Percentiles rank a stretch among this genome's conserved stretches.
Evolutionary conservation across 2,329 filamentous ascomycete species (phyloP).

Genomic region (Zarea fungicola): DNA sequence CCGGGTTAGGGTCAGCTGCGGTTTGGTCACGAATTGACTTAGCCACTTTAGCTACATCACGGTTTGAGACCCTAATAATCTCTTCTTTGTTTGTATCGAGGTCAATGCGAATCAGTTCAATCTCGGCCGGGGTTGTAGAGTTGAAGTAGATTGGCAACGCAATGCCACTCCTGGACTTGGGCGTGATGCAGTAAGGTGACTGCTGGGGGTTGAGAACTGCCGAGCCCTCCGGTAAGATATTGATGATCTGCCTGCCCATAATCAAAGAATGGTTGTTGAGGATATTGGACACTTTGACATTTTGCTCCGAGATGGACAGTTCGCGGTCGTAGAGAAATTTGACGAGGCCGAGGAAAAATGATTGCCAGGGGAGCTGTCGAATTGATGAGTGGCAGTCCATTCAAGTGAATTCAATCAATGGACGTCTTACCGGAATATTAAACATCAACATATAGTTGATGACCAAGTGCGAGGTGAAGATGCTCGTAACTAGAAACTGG

Average conservation of each 20-base stretch:
- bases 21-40: slow-evolving; percentile 62
- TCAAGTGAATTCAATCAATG: too few species aligned
- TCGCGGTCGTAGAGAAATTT: slow-evolving; percentile 90
- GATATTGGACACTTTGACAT: slow-evolving; percentile 81
- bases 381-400: too few species aligned
- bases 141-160: slow-evolving; percentile 87
- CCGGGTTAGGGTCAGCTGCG: slow-evolving; percentile 53
- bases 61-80: slow-evolving; percentile 66
- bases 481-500: slow-evolving; percentile 62
- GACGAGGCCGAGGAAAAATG: slow-evolving; percentile 66
- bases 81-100: slow-evolving; percentile 76
- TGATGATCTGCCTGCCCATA: slow-evolving; percentile 92
- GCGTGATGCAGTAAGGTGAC: slow-evolving; percentile 74
- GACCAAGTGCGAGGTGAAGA: slow-evolving; percentile 67
- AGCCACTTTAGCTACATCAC: slow-evolving; percentile 69
- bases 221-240: slow-evolving; percentile 94
- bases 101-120: slow-evolving; percentile 85
- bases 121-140: slow-evolving; percentile 79
- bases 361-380: slow-evolving; percentile 66
- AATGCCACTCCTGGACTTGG: slow-evolving; percentile 52
- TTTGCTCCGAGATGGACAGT: slow-evolving; percentile 85
- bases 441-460: slow-evolving; percentile 90
- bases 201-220: slow-evolving; percentile 81
- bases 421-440: slow-evolving; percentile 71
- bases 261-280: slow-evolving; percentile 91